Conservation (phyloP, 2,329 filamentous ascomycete species). For the Diaporthe humulicola region DNA sequence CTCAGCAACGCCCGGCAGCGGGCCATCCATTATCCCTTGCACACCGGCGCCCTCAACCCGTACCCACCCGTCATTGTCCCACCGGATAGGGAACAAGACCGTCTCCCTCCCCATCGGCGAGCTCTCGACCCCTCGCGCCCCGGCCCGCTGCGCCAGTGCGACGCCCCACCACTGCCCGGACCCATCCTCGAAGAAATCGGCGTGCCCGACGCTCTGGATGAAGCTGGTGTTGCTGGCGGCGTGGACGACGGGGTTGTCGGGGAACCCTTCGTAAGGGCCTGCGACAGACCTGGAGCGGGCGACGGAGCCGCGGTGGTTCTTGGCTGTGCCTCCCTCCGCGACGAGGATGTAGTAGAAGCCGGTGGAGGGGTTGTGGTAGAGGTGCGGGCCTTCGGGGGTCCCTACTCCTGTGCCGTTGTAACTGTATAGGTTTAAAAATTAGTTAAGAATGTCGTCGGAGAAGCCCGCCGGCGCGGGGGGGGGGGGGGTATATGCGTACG, state of each 20-base stretch:
- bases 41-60: background rate
- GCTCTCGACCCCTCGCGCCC: slow-evolving; percentile 39
- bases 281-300: slow-evolving; percentile 44
- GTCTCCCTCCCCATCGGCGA: slow-evolving; percentile 70
- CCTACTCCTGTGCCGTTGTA: slow-evolving; percentile 47
- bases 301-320: slow-evolving; percentile 47
- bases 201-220: slow-evolving; percentile 45
- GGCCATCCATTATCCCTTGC: background rate
- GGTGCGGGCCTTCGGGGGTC: slow-evolving; percentile 55
- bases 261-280: slow-evolving; percentile 49
- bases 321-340: slow-evolving; percentile 58
- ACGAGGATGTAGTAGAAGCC: slow-evolving; percentile 61
- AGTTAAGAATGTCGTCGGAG: too few relatives aligned
- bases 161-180: slow-evolving; percentile 43
- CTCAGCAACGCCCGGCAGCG: background rate
- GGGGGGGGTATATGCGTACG: background rate
- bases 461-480: accelerated
- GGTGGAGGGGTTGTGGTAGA: slow-evolving; percentile 56
- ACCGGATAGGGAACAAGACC: slow-evolving; percentile 62
- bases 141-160: background rate
- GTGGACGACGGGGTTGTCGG: slow-evolving; percentile 51
- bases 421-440: slow-evolving; percentile 43
- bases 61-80: slow-evolving; percentile 61
- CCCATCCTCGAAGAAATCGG: slow-evolving; percentile 45
- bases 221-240: slow-evolving; percentile 40